Evolutionary conservation across 768 basidiomycete genomes (phyloP), one percentile per base, ranked within the genome.

Genomic region (Amanita rubescens): DNA sequence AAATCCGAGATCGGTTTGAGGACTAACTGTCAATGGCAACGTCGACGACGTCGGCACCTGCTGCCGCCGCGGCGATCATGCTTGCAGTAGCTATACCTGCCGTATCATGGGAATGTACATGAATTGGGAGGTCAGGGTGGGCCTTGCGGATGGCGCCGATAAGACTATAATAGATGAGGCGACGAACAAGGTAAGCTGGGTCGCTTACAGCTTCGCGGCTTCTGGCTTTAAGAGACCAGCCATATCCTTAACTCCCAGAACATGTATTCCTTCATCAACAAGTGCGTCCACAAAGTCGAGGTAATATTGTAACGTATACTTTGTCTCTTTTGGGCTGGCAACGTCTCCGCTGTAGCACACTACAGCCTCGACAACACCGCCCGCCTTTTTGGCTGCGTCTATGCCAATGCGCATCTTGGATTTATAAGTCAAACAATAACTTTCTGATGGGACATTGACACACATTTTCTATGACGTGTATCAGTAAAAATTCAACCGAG

Each of bases 281-380:
- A 98, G 85, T 70, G 97, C 77, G 59, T 94, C 85, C 56, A 96
- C 81, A 68, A 99, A 93, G 74, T 96, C 85, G 56, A 99, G 81
- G 72, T 99, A 99, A 74, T 99, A 99, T 67, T 95, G 75, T 39
- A 99, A 77, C 14, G 94, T 98, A 74, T 99, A 99, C 72, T 99
- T 99, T 57, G 79, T 92, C 73, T 94, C 92, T 71, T 87, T 94
- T 51, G 91, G 85, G 72, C 81, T 90, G 35, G 94, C 94, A 45
- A 96, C 88, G 66, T 99, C 96, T 56, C 96, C 96, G 59, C 90
- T 94, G 78, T 99, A 99, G 75, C 96, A 99, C 60, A 95, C 90
- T 55, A 91, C 92, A 39, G 91, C 96, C 69, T 99, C 96, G 56
- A 87, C 86, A 47, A 99, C 96, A 77, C 96, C 96, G 54, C 96